These are phyloP conservation scores for Musa acuminata DNA, from an alignment of 176 grass and related monocot genomes.

Conservation along the genomic window DNA sequence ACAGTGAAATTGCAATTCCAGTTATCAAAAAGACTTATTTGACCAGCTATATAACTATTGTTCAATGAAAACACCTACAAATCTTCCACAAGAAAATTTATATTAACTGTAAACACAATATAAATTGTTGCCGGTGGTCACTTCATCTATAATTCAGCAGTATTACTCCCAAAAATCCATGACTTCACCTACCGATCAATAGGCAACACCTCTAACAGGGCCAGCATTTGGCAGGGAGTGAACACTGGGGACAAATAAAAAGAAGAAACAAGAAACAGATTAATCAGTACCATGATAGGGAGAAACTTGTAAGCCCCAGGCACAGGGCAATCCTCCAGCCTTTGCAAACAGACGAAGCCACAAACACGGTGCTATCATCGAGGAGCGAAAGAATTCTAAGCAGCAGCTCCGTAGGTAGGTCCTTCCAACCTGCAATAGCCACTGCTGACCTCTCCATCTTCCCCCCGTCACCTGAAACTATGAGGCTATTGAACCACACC, in stretches of 20 bases:
- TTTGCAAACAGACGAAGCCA: constrained; percentile 4
- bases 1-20: not conserved
- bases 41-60: not conserved
- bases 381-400: constrained; percentile 3
- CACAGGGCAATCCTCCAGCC: constrained; percentile 6
- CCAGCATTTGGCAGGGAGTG: too few relatives aligned
- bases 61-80: not conserved
- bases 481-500: constrained; percentile 5
- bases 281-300: constrained; percentile 10
- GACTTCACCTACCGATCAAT: not conserved
- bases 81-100: too few relatives aligned
- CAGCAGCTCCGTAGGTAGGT: constrained; percentile 3
- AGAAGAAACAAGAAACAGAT: not conserved
- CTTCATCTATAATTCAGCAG: too few relatives aligned
- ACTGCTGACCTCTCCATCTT: not conserved
- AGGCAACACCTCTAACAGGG: too few relatives aligned
- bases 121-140: too few relatives aligned
- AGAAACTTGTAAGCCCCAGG: constrained; percentile 12
- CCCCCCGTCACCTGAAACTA: not conserved
- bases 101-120: too few relatives aligned
- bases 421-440: constrained; percentile 8
- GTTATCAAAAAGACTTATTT: not conserved
- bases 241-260: not conserved
- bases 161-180: not conserved
- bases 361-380: constrained; percentile 10